Evolutionary conservation across 768 basidiomycete species (phyloP).

Genomic region (Ephemerocybe angulata): DNA sequence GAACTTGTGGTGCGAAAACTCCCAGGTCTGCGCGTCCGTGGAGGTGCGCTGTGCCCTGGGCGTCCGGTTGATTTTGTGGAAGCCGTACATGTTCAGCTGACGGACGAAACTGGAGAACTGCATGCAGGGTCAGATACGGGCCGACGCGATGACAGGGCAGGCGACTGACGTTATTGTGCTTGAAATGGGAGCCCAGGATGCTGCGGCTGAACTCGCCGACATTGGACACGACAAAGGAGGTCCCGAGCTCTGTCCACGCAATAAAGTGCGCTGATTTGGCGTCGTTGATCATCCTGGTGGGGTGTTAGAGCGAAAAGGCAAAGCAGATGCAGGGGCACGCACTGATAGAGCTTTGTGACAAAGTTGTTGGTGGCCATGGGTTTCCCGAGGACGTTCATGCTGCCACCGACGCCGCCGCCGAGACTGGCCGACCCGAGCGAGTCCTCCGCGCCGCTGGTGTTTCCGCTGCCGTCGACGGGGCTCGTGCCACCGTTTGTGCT

Average conservation of each 20-base stretch:
- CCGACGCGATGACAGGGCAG: slow-evolving; percentile 8
- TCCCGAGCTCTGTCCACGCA: slow-evolving; percentile 77
- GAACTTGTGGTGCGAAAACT: slow-evolving; percentile 87
- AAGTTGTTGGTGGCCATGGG: slow-evolving; percentile 76
- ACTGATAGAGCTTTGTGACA: slow-evolving; percentile 87
- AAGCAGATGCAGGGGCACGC: slow-evolving; percentile 28
- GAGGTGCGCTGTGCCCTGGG: slow-evolving; percentile 82
- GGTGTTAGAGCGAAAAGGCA: slow-evolving; percentile 4
- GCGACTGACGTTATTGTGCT: slow-evolving; percentile 77
- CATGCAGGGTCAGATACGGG: slow-evolving; percentile 7
- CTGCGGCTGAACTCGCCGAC: slow-evolving; percentile 83
- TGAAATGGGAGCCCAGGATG: slow-evolving; percentile 84
- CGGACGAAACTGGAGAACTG: slow-evolving; percentile 93
- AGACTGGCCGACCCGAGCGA: slow-evolving; percentile 14
- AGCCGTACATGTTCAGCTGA: slow-evolving; percentile 95
- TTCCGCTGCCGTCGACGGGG: slow-evolving; percentile 48
- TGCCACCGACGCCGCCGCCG: slow-evolving; percentile 28
- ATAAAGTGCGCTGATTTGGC: slow-evolving; percentile 77
- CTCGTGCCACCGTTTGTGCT: slow-evolving; percentile 25
- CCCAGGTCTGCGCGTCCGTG: slow-evolving; percentile 80
- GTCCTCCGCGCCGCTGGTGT: slow-evolving; percentile 44
- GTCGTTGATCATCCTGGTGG: slow-evolving; percentile 78
- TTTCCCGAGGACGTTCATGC: slow-evolving; percentile 62
- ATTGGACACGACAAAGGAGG: slow-evolving; percentile 83
- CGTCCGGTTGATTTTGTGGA: slow-evolving; percentile 91